Base-by-base conservation (phyloP, 345 rosid species). In the Syzygium oleosum region DNA sequence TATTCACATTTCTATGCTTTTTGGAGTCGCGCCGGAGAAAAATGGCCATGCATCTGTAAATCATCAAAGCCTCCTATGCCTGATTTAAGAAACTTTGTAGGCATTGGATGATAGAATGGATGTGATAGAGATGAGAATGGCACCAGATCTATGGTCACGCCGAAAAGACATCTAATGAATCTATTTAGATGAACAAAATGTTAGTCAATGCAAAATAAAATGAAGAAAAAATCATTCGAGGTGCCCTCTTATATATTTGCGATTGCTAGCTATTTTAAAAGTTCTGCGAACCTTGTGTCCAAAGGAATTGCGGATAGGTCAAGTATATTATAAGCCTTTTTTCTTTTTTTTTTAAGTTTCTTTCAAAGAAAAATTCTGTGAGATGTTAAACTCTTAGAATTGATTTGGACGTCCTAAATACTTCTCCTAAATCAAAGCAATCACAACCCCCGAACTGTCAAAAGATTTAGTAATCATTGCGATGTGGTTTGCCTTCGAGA, bases 231-330 rank as follows among this genome's bases (percentile, higher is more conserved):
- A 15, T 34, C 23, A 17, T 17, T 9, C 3, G 0, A 17, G 46
- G 79, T 68, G 43, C 16, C 34, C 9, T 17, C 4, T 73, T 38
- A 34, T 73, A 19, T 38, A 73, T 5, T 73, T 17, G 49, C 11
- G 14, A 38, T 10, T 19, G 49, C 49, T 73, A 19, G 14, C 10
- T 10, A 7, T 73, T 61, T 14, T 61, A n/a, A 61, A n/a, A 61
- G 34, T 19, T 61, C 34, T 13, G n/a, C 15, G 1, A 59, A 13
- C 34, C 34, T 61, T 61, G n/a, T 68, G 0, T 68, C 7, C 46
- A 19, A 17, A 68, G 0, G 46, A 68, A 17, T 9, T 46, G 5
- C 49, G 0, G 4, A 19, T 19, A 19, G 21, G 1, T 12, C 5
- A 1, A 38, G 49, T 19, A 9, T 19, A 34, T 73, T 34, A 34